Conservation (phyloP, 129 eudicot genomes). For the Kitagawia praeruptora region DNA sequence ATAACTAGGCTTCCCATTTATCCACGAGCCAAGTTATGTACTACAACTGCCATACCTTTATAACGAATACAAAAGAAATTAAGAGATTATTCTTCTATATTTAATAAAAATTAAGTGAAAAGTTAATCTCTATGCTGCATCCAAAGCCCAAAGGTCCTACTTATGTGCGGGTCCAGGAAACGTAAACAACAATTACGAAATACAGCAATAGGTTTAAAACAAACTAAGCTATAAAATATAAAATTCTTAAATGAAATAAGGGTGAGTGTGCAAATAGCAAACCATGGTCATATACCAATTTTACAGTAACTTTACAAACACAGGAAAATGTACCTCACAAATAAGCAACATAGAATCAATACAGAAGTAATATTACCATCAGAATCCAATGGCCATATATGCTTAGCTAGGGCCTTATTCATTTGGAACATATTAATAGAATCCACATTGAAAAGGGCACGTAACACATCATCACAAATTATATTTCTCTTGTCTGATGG, state of each 20-base stretch:
- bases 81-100: background rate
- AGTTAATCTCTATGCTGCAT: no score
- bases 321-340: background rate
- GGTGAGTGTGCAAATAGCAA: background rate
- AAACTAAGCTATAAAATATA: background rate
- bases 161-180: background rate
- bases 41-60: background rate
- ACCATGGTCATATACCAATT: background rate
- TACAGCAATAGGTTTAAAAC: background rate
- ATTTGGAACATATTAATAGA: conserved; percentile 75
- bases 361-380: conserved; percentile 32
- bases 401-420: conserved; percentile 77
- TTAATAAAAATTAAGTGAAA: background rate
- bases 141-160: no score
- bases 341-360: background rate
- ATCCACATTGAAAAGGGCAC: conserved; percentile 60
- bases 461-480: conserved; percentile 63
- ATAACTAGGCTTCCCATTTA: background rate
- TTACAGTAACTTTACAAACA: background rate
- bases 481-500: conserved; percentile 63
- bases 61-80: no score
- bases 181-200: background rate
- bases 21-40: background rate
- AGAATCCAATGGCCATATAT: conserved; percentile 74
- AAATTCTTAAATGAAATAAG: background rate